Conservation (phyloP, 179 eudicot species). For the Drosera spatulata region DNA sequence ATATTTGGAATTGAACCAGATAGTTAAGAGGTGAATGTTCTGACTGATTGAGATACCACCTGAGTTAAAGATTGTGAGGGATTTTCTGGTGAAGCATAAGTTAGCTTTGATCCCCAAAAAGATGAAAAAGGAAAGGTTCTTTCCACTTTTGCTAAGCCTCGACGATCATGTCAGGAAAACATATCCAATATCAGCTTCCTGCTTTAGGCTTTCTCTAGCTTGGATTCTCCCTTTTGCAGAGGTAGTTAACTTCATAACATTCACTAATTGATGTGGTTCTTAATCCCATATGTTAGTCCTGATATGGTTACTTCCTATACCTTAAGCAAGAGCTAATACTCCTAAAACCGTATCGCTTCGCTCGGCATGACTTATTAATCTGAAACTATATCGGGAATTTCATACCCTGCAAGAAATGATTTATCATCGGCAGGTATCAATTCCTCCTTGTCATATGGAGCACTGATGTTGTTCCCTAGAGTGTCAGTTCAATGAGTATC, state of each 20-base stretch:
- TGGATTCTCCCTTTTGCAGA: neutral
- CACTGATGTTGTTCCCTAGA: neutral
- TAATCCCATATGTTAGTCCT: neutral
- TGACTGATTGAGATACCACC: no score
- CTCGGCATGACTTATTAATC: neutral
- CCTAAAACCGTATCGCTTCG: neutral
- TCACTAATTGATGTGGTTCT: neutral
- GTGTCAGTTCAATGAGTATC: neutral
- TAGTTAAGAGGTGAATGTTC: no score
- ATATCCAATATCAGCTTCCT: neutral
- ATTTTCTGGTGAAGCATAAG: no score
- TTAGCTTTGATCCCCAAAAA: no score
- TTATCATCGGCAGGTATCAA: no score
- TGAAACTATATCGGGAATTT: no score
- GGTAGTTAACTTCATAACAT: neutral
- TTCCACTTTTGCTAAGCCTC: no score
- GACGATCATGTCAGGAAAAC: no score
- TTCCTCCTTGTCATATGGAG: neutral
- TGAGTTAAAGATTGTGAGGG: no score
- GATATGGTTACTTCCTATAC: neutral
- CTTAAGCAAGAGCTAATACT: neutral
- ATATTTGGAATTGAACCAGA: no score
- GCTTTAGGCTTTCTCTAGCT: neutral
- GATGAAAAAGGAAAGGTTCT: no score
- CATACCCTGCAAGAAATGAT: no score